These are phyloP conservation scores for Globisporangium solare DNA, from an alignment of 352 stramenopile species.

Conservation along the genomic window DNA sequence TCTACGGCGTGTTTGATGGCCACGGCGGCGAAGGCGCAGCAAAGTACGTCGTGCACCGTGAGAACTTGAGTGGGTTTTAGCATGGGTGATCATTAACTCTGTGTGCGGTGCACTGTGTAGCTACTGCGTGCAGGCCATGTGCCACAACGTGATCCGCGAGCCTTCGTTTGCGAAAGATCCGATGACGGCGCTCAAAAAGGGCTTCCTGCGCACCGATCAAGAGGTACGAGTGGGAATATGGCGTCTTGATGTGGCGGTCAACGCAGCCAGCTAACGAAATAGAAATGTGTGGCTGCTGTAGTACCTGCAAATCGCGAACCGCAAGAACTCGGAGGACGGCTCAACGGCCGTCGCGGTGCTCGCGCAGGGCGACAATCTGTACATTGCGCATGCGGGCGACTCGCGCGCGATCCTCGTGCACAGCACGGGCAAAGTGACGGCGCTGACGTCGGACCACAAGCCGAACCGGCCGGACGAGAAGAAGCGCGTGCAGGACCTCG, in stretches of 20 bases:
- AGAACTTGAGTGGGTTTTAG: no score
- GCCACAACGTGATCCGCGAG: constrained; percentile 78
- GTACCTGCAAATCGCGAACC: constrained; percentile 84
- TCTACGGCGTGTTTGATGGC: constrained; percentile 93
- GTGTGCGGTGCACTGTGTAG: constrained; percentile 17
- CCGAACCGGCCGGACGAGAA: constrained; percentile 89
- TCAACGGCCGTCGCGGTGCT: constrained; percentile 88
- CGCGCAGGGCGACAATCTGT: constrained; percentile 68
- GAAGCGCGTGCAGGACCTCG: constrained; percentile 83
- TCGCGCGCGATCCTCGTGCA: constrained; percentile 88
- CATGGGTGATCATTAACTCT: constrained; percentile 2
- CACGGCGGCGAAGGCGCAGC: constrained; percentile 87
- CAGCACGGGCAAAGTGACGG: constrained; percentile 59
- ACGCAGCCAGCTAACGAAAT: no score
- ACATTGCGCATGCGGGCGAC: constrained; percentile 88
- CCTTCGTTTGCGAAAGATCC: constrained; percentile 62
- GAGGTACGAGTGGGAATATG: constrained; percentile 36
- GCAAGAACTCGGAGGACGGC: constrained; percentile 81
- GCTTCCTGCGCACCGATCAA: constrained; percentile 74
- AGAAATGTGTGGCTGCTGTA: constrained; percentile 12
- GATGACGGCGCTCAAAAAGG: constrained; percentile 64
- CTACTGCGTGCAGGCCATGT: constrained; percentile 81
- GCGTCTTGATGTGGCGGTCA: no score
- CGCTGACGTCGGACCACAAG: constrained; percentile 89
- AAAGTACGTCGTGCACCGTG: constrained; percentile 52